A percentile compares a stretch with the other conserved stretches of the same genome.
Evolutionary conservation across 1,284 basidiomycete species (phyloP).

Genomic region (Cryptococcus sp.): DNA sequence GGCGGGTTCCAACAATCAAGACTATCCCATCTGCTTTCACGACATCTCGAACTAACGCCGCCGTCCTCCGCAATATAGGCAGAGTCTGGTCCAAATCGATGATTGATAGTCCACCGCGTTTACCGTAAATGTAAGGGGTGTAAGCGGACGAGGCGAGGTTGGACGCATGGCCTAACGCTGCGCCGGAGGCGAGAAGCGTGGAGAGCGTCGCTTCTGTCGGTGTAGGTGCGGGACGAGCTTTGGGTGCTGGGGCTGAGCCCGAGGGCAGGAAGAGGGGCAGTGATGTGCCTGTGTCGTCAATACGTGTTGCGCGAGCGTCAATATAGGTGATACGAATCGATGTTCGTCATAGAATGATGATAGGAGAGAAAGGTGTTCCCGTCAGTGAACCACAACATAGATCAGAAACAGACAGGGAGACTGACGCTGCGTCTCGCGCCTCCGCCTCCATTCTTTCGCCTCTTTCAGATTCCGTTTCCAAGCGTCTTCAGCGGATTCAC

Average conservation of each 20-base stretch:
- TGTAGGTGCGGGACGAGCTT: conserved; percentile 15
- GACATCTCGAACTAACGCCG: conserved; percentile 79
- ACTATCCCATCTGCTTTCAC: conserved; percentile 80
- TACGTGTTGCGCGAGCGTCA: neutral
- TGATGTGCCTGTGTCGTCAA: conserved; percentile 11
- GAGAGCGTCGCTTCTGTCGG: conserved; percentile 62
- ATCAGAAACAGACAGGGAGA: neutral
- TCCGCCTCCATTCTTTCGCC: conserved; percentile 42
- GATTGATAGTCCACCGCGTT: conserved; percentile 83
- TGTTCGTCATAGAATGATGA: too few species aligned
- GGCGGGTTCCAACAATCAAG: conserved; percentile 85
- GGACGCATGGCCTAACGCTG: conserved; percentile 88
- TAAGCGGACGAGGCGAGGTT: conserved; percentile 83
- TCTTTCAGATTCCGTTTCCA: conserved; percentile 48
- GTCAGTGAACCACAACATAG: too few species aligned
- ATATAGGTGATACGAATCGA: too few species aligned
- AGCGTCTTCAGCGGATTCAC: conserved; percentile 36
- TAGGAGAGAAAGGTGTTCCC: too few species aligned
- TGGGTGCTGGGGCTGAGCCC: conserved; percentile 15
- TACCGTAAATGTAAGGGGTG: conserved; percentile 91
- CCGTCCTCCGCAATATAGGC: conserved; percentile 85
- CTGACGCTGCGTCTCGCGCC: conserved; percentile 38
- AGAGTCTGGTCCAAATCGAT: conserved; percentile 96
- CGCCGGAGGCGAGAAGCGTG: conserved; percentile 86
- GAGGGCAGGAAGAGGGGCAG: conserved; percentile 33